A percentile compares a stretch with the other conserved stretches of the same genome.
These are phyloP conservation scores for Collybiopsis confluens DNA, from an alignment of 768 basidiomycete species.

Conservation along the genomic window DNA sequence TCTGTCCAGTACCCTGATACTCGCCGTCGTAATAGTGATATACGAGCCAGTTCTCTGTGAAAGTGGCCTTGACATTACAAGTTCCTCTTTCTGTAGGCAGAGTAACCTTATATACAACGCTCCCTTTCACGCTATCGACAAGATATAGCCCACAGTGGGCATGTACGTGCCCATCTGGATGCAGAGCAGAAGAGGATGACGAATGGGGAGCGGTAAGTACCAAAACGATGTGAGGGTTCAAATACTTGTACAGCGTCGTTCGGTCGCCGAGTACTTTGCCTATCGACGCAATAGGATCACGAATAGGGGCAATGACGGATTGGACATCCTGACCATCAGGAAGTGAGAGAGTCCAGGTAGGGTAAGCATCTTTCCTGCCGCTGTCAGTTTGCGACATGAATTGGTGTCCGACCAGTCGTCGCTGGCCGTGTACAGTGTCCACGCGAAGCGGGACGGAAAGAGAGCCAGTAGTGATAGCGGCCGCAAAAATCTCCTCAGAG, in stretches of 20 bases:
- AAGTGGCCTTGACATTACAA: constrained; percentile 64
- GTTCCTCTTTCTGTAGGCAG: constrained; percentile 40
- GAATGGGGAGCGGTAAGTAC: constrained; percentile 49
- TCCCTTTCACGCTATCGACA: constrained; percentile 78
- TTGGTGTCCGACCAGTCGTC: constrained; percentile 56
- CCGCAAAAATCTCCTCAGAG: constrained; percentile 38
- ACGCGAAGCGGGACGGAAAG: constrained; percentile 48
- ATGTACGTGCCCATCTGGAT: constrained; percentile 5
- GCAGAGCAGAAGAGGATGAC: constrained; percentile 12
- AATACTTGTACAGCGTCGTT: constrained; percentile 89
- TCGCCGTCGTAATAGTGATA: constrained; percentile 79
- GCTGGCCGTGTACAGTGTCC: constrained; percentile 31
- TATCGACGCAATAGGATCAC: constrained; percentile 63
- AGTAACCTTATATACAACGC: constrained; percentile 60
- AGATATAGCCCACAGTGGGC: constrained; percentile 64
- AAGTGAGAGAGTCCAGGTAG: constrained; percentile 65
- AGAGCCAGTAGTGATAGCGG: constrained; percentile 39
- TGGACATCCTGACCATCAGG: constrained; percentile 54
- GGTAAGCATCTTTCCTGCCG: constrained; percentile 40
- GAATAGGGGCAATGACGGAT: constrained; percentile 39
- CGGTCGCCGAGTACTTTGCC: constrained; percentile 87
- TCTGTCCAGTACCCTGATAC: constrained; percentile 35
- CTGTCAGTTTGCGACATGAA: constrained; percentile 21
- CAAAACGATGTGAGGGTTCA: constrained; percentile 76
- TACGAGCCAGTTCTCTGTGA: constrained; percentile 92